Conservation (phyloP, 164 flowering plant species). For the Macadamia tetraphylla region DNA sequence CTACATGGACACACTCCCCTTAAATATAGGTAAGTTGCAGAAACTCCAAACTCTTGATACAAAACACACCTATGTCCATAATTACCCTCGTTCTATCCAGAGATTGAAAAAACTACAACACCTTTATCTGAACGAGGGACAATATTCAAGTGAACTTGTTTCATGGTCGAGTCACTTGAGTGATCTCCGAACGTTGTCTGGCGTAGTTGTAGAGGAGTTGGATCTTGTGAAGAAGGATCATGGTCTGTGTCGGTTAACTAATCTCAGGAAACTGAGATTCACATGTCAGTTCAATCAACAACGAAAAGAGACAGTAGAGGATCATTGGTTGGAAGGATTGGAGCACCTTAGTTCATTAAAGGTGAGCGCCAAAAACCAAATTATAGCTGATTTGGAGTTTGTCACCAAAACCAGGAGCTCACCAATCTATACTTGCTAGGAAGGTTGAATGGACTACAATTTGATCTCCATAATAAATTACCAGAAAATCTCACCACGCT, state of each 20-base stretch:
- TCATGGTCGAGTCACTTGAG: not conserved
- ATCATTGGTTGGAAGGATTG: not conserved
- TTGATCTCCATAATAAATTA: not conserved
- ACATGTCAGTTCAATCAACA: not conserved
- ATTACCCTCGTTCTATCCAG: not conserved
- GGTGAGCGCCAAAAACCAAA: not conserved
- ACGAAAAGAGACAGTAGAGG: not conserved
- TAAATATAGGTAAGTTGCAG: slow-evolving; percentile 7
- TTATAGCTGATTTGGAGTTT: not conserved
- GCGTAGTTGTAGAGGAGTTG: not conserved
- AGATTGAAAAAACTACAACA: slow-evolving; percentile 16
- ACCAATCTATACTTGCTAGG: no score
- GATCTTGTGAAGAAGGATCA: not conserved
- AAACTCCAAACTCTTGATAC: slow-evolving; percentile 12
- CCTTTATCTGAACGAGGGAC: slow-evolving; percentile 2
- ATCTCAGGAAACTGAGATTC: not conserved
- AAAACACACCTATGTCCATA: not conserved
- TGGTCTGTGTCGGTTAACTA: not conserved
- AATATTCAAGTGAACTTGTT: no score
- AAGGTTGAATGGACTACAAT: no score
- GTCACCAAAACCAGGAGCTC: no score
- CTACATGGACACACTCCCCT: slow-evolving; percentile 11
- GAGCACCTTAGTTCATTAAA: not conserved
- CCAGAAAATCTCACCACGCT: slow-evolving; percentile 7
- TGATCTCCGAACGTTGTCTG: not conserved